A percentile compares a stretch with the other conserved stretches of the same genome.
Evolutionary conservation across 768 basidiomycete genomes (phyloP).

Genomic region (Termitomyces sp.): DNA sequence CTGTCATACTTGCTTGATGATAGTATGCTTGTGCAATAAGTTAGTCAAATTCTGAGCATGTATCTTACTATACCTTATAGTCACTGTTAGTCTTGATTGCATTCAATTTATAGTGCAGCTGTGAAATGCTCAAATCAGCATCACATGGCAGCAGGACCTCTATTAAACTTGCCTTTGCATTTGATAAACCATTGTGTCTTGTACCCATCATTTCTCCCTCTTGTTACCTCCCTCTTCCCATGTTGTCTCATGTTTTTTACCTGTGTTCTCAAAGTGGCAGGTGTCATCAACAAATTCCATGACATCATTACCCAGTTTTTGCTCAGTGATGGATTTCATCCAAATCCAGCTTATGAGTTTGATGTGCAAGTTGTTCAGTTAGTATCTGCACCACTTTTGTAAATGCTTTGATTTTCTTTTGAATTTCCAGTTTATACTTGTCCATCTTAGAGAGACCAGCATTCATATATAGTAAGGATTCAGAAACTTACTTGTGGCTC

Average conservation of each 20-base stretch:
- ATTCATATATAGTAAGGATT: background rate
- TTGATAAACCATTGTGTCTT: background rate
- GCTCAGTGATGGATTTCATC: background rate
- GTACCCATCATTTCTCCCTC: background rate
- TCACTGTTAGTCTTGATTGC: too few species aligned
- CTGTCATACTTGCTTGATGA: too few species aligned
- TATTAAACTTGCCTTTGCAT: too few species aligned
- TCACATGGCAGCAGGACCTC: too few species aligned
- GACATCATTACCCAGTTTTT: background rate
- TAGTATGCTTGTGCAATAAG: too few species aligned
- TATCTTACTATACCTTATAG: too few species aligned
- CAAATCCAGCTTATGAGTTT: background rate
- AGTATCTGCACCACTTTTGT: background rate
- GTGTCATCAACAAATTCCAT: background rate
- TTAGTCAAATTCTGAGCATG: too few species aligned
- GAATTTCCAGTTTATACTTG: background rate
- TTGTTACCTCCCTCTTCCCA: background rate
- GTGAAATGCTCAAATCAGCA: too few species aligned
- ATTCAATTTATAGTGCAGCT: too few species aligned
- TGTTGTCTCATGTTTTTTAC: background rate
- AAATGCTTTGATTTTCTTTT: background rate
- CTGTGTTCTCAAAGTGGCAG: background rate
- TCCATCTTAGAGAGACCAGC: background rate
- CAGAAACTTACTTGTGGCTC: slow-evolving; percentile 9
- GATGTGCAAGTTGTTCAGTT: background rate